These are phyloP conservation scores for Dryadomyces sulphureus DNA, from an alignment of 2,329 filamentous ascomycete species.

Conservation along the genomic window DNA sequence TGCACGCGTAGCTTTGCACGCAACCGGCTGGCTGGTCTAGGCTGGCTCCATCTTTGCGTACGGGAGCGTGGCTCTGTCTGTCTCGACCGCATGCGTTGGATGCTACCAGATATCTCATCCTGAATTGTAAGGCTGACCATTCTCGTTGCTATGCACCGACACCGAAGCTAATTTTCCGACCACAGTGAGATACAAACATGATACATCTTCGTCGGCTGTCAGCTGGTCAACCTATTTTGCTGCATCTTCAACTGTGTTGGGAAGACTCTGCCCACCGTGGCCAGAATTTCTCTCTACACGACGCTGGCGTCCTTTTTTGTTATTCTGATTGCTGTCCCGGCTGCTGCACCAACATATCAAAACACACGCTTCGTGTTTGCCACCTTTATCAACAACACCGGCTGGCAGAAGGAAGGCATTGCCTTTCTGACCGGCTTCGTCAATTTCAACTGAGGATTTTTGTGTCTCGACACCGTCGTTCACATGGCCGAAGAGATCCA, in stretches of 20 bases:
- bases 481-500: conserved; percentile 36
- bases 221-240: not conserved
- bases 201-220: conserved; percentile 1
- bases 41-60: not conserved
- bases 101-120: not conserved
- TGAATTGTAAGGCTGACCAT: not conserved
- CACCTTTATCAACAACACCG: conserved; percentile 37
- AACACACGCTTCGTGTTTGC: conserved; percentile 32
- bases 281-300: not conserved
- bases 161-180: no score
- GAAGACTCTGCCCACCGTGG: not conserved
- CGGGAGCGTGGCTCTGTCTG: not conserved
- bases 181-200: not conserved
- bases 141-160: not conserved
- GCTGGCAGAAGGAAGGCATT: conserved; percentile 34
- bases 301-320: conserved; percentile 9
- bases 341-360: conserved; percentile 28
- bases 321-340: conserved; percentile 31
- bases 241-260: not conserved
- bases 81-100: not conserved
- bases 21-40: not conserved
- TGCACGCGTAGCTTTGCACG: not conserved
- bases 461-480: conserved; percentile 30
- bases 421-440: conserved; percentile 35
- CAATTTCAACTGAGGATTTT: conserved; percentile 30